Conservation (phyloP, 768 basidiomycete species). For the Hypholoma sublateritium region DNA sequence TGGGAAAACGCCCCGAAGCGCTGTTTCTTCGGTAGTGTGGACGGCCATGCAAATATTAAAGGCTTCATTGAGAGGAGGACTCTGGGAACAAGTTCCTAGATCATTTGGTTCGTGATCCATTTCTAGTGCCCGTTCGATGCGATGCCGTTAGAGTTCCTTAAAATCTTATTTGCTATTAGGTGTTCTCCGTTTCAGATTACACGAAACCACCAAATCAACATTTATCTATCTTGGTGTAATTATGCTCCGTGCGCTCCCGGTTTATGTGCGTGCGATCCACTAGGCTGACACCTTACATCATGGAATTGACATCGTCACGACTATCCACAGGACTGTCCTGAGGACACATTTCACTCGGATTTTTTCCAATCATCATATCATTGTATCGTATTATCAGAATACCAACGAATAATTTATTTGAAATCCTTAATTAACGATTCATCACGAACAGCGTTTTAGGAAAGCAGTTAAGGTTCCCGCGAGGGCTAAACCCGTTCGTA, state of each 20-base stretch:
- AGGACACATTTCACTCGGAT: slow-evolving; percentile 4
- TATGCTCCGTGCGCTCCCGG: slow-evolving; percentile 3
- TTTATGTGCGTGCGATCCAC: slow-evolving; percentile 11
- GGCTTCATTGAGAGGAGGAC: slow-evolving; percentile 78
- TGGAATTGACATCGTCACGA: not conserved
- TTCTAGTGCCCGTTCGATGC: slow-evolving; percentile 17
- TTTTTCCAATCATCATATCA: slow-evolving; percentile 4
- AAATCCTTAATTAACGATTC: slow-evolving; percentile 6
- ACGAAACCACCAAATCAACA: slow-evolving; percentile 13
- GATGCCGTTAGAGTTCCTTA: slow-evolving; percentile 18
- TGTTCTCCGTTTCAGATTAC: slow-evolving; percentile 16
- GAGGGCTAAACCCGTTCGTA: not conserved
- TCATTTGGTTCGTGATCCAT: slow-evolving; percentile 21
- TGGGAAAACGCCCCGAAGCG: slow-evolving; percentile 78
- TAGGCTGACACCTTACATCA: not conserved
- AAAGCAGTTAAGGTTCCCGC: slow-evolving; percentile 5
- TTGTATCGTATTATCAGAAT: slow-evolving; percentile 17
- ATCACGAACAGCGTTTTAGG: slow-evolving; percentile 4
- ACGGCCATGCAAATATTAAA: slow-evolving; percentile 77
- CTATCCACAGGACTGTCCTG: slow-evolving; percentile 6
- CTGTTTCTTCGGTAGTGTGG: slow-evolving; percentile 80
- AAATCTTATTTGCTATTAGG: slow-evolving; percentile 26
- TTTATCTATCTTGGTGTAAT: not conserved
- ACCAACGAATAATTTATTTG: slow-evolving; percentile 9
- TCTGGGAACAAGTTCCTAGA: slow-evolving; percentile 18